Evolutionary conservation across 2,329 filamentous ascomycete species (phyloP).

Genomic region (Hansfordia pulvinata): DNA sequence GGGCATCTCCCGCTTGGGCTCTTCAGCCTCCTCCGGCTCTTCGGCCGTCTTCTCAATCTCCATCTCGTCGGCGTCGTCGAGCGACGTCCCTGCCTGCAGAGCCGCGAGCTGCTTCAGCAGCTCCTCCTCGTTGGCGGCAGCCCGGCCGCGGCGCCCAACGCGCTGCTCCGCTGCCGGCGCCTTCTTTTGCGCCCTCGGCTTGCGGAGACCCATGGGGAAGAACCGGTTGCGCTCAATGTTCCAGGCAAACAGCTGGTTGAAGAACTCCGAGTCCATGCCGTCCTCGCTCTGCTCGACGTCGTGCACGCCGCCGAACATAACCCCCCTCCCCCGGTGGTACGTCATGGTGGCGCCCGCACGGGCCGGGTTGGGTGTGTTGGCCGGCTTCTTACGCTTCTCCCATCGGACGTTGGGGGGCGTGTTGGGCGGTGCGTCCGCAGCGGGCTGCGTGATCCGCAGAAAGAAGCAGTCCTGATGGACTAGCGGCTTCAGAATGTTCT

Average conservation of each 20-base stretch:
- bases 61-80: constrained; percentile 35
- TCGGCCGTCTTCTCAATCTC: constrained; percentile 33
- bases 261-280: constrained; percentile 94
- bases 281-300: constrained; percentile 87
- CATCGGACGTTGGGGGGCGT: constrained; percentile 65
- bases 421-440: constrained; percentile 49
- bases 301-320: constrained; percentile 88
- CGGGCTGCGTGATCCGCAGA: constrained; percentile 63
- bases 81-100: constrained; percentile 59
- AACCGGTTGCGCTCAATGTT: constrained; percentile 92
- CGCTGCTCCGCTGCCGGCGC: constrained; percentile 43
- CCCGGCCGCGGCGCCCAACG: constrained; percentile 53
- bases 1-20: constrained; percentile 46
- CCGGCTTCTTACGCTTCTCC: constrained; percentile 87
- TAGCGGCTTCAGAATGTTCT: constrained; percentile 70
- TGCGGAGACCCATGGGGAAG: constrained; percentile 69
- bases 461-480: constrained; percentile 95
- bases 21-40: constrained; percentile 39
- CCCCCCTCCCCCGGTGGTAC: constrained; percentile 83
- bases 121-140: constrained; percentile 85
- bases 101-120: constrained; percentile 75
- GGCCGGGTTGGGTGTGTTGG: constrained; percentile 71
- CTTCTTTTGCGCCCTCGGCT: constrained; percentile 55
- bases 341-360: constrained; percentile 89
- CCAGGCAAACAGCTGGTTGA: constrained; percentile 84